Evolutionary conservation across 768 basidiomycete species (phyloP), one percentile per base, ranked within the genome.

Genomic region (Boletus tylopilopsis): DNA sequence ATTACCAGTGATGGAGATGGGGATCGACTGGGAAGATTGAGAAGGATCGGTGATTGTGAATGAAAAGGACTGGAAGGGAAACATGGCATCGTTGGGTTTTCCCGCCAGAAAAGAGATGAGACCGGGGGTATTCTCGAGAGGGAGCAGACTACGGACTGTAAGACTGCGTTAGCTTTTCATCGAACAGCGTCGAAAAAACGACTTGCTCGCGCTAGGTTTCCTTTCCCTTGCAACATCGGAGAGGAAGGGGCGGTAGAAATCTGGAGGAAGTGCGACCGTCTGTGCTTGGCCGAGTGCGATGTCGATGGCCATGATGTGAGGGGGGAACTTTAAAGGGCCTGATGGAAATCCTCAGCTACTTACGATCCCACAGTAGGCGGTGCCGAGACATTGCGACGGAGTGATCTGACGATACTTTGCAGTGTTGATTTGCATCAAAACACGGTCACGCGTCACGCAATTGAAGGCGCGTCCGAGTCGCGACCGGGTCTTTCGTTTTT

Each of bases 71-170:
- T 84, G 82, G 71, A 98, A 90, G 2, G 95, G 95, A 72, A 97
- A 98, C 18, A 90, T 87, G n/a, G 76, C 73, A 8, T 84, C 77
- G 61, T 95, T 94, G 6, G 95, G 95, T 67, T 94, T 93, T 23
- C 95, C 95, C 0, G 93, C 94, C 7, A 94, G 79, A 27, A 94
- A 66, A 4, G 87, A 90, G 47, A 94, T 83, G 32, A 90, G 64
- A 0, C 89, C 89, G 0, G 93, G 91, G 1, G 72, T 77, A 19
- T 76, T 75, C 68, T 97, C 95, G 23, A 94, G 75, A 0, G 84
- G 90, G 49, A 82, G 77, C n/a, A 95, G 76, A 13, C 82, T 67
- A 54, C 84, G 75, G 49, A 88, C 84, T 87, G 54, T 43, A 55
- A 48, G 7, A 38, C 19, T 13, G 12, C 21, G 19, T 58, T 19